Percentiles rank a stretch among this genome's conserved stretches.
Conservation (phyloP, 208 protist species). For the Kentomonas sorsogonicus region DNA sequence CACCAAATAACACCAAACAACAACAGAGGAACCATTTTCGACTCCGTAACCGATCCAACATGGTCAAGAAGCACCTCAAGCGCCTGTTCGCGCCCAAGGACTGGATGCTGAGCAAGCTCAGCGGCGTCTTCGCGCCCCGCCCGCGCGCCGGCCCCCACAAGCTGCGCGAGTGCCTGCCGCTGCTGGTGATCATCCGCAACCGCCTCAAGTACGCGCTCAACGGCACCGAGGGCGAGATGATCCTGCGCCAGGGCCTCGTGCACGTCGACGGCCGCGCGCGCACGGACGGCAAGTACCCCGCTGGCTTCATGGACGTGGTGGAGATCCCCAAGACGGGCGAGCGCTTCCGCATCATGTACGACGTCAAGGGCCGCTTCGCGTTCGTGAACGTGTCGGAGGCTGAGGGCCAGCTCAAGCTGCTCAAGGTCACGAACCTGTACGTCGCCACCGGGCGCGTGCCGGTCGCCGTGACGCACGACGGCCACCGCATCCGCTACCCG, state of each 20-base stretch:
- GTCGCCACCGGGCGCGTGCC: constrained; percentile 94
- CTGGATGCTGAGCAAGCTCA: constrained; percentile 99
- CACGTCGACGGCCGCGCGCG: constrained; percentile 97
- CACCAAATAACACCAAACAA: not conserved
- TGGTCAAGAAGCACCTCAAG: constrained; percentile 99
- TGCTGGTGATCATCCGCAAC: constrained; percentile 87
- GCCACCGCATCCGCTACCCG: constrained; percentile 99
- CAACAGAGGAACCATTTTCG: no score
- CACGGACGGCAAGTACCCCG: constrained; percentile 96
- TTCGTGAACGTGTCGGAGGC: constrained; percentile 94
- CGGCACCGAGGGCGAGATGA: constrained; percentile 93
- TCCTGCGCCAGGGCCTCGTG: constrained; percentile 95
- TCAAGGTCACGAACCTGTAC: constrained; percentile 90
- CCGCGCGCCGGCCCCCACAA: constrained; percentile 98
- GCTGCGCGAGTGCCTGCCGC: constrained; percentile 82
- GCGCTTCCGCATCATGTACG: constrained; percentile 98
- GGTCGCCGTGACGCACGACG: constrained; percentile 98
- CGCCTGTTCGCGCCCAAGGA: constrained; percentile 97
- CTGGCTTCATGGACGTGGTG: constrained; percentile 99
- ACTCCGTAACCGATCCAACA: no score
- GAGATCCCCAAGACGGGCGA: constrained; percentile 97
- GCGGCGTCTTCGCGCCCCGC: constrained; percentile 96
- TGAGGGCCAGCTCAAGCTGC: constrained; percentile 96
- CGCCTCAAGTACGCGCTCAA: constrained; percentile 98
- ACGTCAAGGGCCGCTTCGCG: constrained; percentile 98